Evolutionary conservation across 139 green algal species (phyloP).

Genomic region (Deuterostichococcus epilithicus): DNA sequence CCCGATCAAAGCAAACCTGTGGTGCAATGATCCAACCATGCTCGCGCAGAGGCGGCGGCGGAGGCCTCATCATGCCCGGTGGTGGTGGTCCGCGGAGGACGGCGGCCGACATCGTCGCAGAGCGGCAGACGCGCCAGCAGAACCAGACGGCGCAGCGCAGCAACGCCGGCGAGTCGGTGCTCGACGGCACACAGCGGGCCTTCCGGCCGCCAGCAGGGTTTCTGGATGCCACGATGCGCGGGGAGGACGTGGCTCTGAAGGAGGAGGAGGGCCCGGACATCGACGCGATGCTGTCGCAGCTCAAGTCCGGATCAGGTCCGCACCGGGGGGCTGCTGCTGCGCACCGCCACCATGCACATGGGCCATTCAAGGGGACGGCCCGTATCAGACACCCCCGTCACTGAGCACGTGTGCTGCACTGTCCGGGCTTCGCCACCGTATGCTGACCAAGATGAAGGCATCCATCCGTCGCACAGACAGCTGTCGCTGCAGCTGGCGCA

Average conservation of each 20-base stretch:
- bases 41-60: not conserved
- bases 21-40: no score
- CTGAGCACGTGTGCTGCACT: no score
- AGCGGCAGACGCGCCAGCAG: not conserved
- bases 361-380: no score
- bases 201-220: conserved; percentile 73
- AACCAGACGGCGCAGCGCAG: not conserved
- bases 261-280: not conserved
- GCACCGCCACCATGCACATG: no score
- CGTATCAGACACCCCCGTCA: no score
- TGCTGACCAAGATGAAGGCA: conserved; percentile 42
- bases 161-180: not conserved
- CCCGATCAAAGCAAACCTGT: no score
- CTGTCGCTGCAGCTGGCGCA: no score
- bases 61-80: not conserved
- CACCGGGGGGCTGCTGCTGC: conserved; percentile 1
- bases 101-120: not conserved
- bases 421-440: no score
- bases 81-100: not conserved
- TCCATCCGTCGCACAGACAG: conserved; percentile 37
- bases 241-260: conserved; percentile 8
- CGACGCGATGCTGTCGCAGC: conserved; percentile 14
- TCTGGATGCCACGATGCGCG: conserved; percentile 50
- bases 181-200: conserved; percentile 19
- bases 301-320: conserved; percentile 3